Evolutionary conservation across 768 basidiomycete genomes (phyloP).

Genomic region (Daedaleopsis sinensis): DNA sequence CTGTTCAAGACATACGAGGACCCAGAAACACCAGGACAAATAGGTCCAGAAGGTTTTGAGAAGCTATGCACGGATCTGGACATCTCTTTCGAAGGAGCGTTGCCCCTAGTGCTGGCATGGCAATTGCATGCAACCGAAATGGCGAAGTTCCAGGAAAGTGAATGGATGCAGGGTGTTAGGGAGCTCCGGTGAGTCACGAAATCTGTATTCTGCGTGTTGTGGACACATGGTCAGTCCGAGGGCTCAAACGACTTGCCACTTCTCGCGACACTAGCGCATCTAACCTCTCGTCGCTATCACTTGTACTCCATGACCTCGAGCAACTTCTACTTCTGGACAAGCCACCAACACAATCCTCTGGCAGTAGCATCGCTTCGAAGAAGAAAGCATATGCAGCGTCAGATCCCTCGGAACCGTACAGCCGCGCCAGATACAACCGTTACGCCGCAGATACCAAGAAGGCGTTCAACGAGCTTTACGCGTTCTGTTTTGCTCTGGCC

Average conservation of each 20-base stretch:
- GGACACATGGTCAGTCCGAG: background rate
- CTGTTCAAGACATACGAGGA: constrained; percentile 66
- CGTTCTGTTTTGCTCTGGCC: constrained; percentile 69
- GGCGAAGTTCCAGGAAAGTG: constrained; percentile 67
- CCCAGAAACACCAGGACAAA: constrained; percentile 53
- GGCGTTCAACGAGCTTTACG: constrained; percentile 68
- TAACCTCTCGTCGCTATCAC: constrained; percentile 50
- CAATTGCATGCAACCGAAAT: constrained; percentile 71
- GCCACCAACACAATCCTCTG: constrained; percentile 32
- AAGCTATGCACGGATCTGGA: constrained; percentile 67
- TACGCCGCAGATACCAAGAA: constrained; percentile 52
- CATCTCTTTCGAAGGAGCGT: constrained; percentile 73
- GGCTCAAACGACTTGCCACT: background rate
- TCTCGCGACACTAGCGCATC: constrained; percentile 42
- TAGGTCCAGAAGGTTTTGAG: constrained; percentile 76
- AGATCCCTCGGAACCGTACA: constrained; percentile 54
- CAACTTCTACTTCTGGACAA: constrained; percentile 57
- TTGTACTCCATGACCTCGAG: constrained; percentile 63
- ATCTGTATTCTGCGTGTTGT: constrained; percentile 2
- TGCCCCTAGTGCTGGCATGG: constrained; percentile 78
- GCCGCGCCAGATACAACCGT: constrained; percentile 50
- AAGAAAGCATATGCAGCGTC: constrained; percentile 37
- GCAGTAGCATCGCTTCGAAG: constrained; percentile 31
- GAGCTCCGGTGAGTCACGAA: constrained; percentile 43
- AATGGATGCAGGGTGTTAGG: constrained; percentile 66